Percentiles rank a stretch among this genome's conserved stretches.
These are phyloP conservation scores for Stephanocyclus meneghinianus DNA, from an alignment of 352 stramenopile species.

Conservation along the genomic window DNA sequence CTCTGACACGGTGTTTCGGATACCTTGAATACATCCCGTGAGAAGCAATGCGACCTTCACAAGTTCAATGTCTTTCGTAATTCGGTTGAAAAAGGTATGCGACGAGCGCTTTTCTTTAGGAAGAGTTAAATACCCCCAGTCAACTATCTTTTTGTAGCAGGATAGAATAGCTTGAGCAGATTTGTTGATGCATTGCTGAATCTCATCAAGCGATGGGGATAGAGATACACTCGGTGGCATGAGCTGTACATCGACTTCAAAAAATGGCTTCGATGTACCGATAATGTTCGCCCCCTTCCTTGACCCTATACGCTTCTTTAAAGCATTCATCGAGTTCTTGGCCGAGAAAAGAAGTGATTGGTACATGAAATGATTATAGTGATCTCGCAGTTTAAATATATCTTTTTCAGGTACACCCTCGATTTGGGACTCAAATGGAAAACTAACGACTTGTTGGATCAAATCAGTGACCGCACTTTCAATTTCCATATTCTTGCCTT, in stretches of 20 bases:
- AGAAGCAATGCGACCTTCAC: conserved; percentile 95
- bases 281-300: conserved; percentile 88
- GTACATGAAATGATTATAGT: conserved; percentile 99
- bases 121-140: conserved; percentile 85
- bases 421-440: conserved; percentile 93
- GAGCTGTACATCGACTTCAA: conserved; percentile 97
- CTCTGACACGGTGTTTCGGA: conserved; percentile 95
- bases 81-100: conserved; percentile 94
- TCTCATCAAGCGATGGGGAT: conserved; percentile 94
- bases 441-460: conserved; percentile 93
- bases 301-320: conserved; percentile 97
- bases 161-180: conserved; percentile 94
- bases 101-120: conserved; percentile 60
- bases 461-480: conserved; percentile 97
- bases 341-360: conserved; percentile 94
- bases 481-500: conserved; percentile 98
- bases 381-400: conserved; percentile 93
- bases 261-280: conserved; percentile 93
- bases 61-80: conserved; percentile 99
- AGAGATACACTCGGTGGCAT: conserved; percentile 91
- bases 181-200: conserved; percentile 97
- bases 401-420: conserved; percentile 92
- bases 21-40: conserved; percentile 94
- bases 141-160: conserved; percentile 94
- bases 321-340: conserved; percentile 97